These are phyloP conservation scores for Usnea hakonensis DNA, from an alignment of 495 filamentous ascomycete species.

Conservation along the genomic window DNA sequence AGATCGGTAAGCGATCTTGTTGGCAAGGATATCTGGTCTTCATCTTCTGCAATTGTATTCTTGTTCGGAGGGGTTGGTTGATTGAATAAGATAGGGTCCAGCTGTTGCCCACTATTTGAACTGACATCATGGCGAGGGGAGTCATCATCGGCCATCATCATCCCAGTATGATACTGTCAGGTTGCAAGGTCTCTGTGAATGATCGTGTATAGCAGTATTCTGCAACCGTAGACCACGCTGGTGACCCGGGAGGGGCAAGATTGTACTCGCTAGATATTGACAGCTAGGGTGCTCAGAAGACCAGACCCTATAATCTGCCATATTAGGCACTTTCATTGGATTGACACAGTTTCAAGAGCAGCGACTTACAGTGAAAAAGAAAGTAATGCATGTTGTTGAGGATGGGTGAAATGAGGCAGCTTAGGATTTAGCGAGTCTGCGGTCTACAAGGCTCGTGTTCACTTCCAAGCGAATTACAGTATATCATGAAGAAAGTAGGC, in stretches of 20 bases:
- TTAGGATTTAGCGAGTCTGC: slow-evolving; percentile 20
- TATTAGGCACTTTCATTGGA: background rate
- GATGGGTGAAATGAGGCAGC: slow-evolving; percentile 13
- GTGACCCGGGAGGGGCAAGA: background rate
- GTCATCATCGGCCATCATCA: slow-evolving; percentile 6
- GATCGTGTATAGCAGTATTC: background rate
- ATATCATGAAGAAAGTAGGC: too few species aligned
- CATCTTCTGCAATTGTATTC: background rate
- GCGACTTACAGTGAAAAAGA: slow-evolving; percentile 9
- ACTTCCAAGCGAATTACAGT: background rate
- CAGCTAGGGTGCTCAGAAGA: slow-evolving; percentile 1
- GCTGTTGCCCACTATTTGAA: slow-evolving; percentile 6
- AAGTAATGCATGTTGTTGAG: background rate
- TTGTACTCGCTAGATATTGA: background rate
- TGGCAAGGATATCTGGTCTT: slow-evolving; percentile 10
- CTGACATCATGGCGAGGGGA: slow-evolving; percentile 3
- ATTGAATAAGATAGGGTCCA: background rate
- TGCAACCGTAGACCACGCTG: background rate
- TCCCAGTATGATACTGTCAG: background rate
- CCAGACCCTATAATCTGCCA: background rate
- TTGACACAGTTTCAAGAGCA: background rate
- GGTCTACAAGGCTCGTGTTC: slow-evolving; percentile 16
- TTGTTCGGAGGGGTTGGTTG: background rate
- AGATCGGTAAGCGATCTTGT: slow-evolving; percentile 22
- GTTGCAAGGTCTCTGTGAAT: background rate